Evolutionary conservation across 768 basidiomycete species (phyloP).

Genomic region (Suillus weaverae): DNA sequence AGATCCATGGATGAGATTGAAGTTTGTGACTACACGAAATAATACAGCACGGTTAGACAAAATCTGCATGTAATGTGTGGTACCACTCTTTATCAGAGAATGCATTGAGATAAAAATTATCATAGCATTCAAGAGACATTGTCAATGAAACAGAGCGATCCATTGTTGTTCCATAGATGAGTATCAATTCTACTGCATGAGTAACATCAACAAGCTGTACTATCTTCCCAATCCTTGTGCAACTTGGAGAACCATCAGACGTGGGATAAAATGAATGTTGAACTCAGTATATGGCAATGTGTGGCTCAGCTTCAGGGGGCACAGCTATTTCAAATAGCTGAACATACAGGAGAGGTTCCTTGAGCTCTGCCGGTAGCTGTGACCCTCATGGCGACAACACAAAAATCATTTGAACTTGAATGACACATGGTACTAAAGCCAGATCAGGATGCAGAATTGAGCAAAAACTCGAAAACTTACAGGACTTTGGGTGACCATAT

Average conservation of each 20-base stretch:
- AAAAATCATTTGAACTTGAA: constrained; percentile 19
- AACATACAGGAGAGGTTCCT: background rate
- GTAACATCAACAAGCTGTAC: background rate
- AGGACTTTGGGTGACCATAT: too few species aligned
- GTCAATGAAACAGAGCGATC: background rate
- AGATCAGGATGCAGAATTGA: too few species aligned
- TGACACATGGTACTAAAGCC: constrained; percentile 4
- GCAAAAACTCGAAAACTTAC: too few species aligned
- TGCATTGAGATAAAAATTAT: constrained; percentile 1
- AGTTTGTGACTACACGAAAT: background rate
- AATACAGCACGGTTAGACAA: background rate
- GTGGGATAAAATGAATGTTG: background rate
- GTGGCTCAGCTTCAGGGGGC: too few species aligned
- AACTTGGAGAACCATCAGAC: background rate
- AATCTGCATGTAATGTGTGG: background rate
- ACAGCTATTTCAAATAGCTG: constrained; percentile 5
- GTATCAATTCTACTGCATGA: background rate
- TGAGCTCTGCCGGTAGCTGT: background rate
- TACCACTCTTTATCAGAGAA: constrained; percentile 4
- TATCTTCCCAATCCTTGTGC: background rate
- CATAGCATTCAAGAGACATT: background rate
- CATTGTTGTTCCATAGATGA: background rate
- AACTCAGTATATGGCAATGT: background rate
- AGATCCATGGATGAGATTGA: background rate
- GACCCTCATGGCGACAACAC: background rate